A percentile compares a stretch with the other conserved stretches of the same genome.
These are phyloP conservation scores for Nothopassalora personata DNA, from an alignment of 2,329 filamentous ascomycete genomes.

Conservation along the genomic window DNA sequence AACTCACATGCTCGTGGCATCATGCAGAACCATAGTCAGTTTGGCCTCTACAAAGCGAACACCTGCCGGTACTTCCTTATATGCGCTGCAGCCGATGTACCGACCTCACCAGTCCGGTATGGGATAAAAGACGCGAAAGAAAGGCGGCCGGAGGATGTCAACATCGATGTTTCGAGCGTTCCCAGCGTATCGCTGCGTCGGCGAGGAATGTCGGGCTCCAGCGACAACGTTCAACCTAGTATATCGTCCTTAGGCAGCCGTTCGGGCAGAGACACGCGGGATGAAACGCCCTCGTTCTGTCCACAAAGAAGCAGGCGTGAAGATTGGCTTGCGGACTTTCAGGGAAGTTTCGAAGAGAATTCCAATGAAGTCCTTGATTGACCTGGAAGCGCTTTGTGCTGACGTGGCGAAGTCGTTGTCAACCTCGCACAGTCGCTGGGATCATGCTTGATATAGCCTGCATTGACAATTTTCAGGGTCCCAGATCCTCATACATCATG, in stretches of 20 bases:
- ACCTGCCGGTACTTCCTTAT: not conserved
- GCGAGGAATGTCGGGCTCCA: conserved; percentile 1
- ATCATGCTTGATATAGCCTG: not conserved
- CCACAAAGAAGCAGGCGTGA: not conserved
- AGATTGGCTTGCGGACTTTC: not conserved
- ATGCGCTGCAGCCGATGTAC: not conserved
- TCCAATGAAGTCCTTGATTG: not conserved
- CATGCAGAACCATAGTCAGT: not conserved
- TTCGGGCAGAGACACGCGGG: not conserved
- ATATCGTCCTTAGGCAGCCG: not conserved
- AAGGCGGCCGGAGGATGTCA: not conserved
- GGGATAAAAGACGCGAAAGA: not conserved
- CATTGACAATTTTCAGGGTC: not conserved
- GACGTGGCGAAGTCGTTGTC: conserved; percentile 1
- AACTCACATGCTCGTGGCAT: not conserved
- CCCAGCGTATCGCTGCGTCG: not conserved
- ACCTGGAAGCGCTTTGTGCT: not conserved
- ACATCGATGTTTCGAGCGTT: not conserved
- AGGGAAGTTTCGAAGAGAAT: not conserved
- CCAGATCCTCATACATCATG: not conserved
- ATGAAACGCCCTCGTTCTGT: not conserved
- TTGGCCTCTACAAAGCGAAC: not conserved
- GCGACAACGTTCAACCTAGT: not conserved
- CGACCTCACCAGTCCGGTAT: not conserved
- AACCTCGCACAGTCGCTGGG: not conserved